Conservation (phyloP, 1,284 basidiomycete genomes). For the Malassezia sp. region DNA sequence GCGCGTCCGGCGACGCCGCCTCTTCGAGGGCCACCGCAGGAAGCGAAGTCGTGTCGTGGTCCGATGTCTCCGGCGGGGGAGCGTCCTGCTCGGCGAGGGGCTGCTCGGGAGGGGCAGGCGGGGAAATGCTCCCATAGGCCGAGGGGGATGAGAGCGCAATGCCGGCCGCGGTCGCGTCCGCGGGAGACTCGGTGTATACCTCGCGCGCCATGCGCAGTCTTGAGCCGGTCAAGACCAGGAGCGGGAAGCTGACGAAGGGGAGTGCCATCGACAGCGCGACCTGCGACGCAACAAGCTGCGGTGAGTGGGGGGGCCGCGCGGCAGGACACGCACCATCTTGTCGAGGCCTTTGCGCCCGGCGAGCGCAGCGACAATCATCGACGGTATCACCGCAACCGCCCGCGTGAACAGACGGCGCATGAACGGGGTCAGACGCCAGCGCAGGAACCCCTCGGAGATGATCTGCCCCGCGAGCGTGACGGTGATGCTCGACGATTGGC, state of each 20-base stretch:
- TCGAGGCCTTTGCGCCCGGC: slow-evolving; percentile 68
- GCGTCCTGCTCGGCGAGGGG: too few species aligned
- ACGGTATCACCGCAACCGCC: slow-evolving; percentile 72
- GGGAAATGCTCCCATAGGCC: neutral
- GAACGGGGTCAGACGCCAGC: slow-evolving; percentile 73
- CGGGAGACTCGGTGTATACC: neutral
- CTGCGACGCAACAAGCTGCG: slow-evolving; percentile 74
- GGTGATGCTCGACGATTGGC: slow-evolving; percentile 83
- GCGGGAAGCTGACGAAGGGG: slow-evolving; percentile 53
- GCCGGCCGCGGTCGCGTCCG: neutral
- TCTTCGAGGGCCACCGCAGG: too few species aligned
- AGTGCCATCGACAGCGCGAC: slow-evolving; percentile 76
- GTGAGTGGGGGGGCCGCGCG: too few species aligned
- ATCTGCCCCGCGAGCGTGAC: slow-evolving; percentile 85
- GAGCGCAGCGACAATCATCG: slow-evolving; percentile 64
- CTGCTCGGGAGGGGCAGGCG: neutral
- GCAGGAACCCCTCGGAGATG: slow-evolving; percentile 83
- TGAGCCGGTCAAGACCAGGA: slow-evolving; percentile 30
- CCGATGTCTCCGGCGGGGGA: too few species aligned
- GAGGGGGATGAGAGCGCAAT: too few species aligned
- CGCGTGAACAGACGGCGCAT: slow-evolving; percentile 72
- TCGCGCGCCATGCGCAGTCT: slow-evolving; percentile 16
- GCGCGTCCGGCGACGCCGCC: too few species aligned
- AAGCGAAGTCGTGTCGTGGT: too few species aligned
- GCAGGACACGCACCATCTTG: too few species aligned